Evolutionary conservation across 2,329 filamentous ascomycete genomes (phyloP), one percentile per base, ranked within the genome.

Genomic region (Thelonectria olida): DNA sequence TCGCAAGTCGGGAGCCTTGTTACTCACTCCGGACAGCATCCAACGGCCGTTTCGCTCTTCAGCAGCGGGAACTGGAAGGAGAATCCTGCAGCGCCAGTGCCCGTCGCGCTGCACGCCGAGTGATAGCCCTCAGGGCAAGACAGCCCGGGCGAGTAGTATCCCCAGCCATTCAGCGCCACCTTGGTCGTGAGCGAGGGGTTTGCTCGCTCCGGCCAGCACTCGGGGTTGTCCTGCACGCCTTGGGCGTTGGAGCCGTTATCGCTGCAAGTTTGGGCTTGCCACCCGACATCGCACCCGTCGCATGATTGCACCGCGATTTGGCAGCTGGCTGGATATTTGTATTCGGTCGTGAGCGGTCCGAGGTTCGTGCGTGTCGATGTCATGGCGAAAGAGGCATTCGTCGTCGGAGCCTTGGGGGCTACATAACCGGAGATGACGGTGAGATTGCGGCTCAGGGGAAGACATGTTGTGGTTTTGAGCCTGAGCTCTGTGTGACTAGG

Each of bases 61-160:
- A 60, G 31, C 36, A 76, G 58, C 2, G 63, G 54, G 45, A 71
- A 76, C 55, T 75, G 67, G 36, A 74, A 71, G n/a, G 63, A 20
- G 61, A 67, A 74, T 2, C 65, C 65, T 4, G 65, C 61, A 5
- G 63, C 63, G 4, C 64, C 66, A n/a, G 67, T 67, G 3, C 54
- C 68, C 1, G 68, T 71, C 2, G 74, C 72, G n/a, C 66, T 67
- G 51, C 76, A 79, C 2, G 74, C 71, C 5, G 74, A 66, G 13
- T 56, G 66, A 60, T 77, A 74, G 8, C 75, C 76, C 4, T 51
- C 48, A 1, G 76, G 76, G 53, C 76, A 78, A 2, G 61, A 56
- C 9, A 76, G 31, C 0, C 75, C 76, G 0, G 76, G 76, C 4
- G 75, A 78, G 55, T 78, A 78, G 55, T 75, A 76, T 7, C 76